These are phyloP conservation scores for Dothistroma septosporum DNA, from an alignment of 2,329 filamentous ascomycete species.

Conservation along the genomic window DNA sequence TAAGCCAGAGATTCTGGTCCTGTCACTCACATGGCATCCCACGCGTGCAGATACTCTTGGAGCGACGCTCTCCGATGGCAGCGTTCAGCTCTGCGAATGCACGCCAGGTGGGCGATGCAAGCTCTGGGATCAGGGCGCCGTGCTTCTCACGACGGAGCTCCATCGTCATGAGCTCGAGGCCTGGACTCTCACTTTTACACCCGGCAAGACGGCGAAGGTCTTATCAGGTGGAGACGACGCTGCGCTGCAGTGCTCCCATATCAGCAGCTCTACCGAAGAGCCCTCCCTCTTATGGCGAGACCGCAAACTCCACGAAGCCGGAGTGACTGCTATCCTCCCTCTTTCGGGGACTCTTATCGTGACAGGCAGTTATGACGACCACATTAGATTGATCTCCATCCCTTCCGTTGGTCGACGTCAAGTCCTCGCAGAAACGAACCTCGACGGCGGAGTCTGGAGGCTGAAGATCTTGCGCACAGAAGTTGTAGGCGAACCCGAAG, in stretches of 20 bases:
- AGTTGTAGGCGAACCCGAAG: neutral
- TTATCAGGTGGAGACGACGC: constrained; percentile 77
- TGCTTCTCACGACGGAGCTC: constrained; percentile 23
- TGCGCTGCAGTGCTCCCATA: constrained; percentile 45
- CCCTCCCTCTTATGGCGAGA: constrained; percentile 41
- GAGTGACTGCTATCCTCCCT: constrained; percentile 82
- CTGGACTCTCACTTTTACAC: constrained; percentile 64
- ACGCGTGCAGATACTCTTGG: constrained; percentile 53
- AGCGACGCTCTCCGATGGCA: constrained; percentile 66
- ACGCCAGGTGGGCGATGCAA: neutral
- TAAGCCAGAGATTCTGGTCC: constrained; percentile 58
- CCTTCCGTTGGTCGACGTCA: constrained; percentile 40
- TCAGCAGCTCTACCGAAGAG: constrained; percentile 1
- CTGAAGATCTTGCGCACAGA: constrained; percentile 56
- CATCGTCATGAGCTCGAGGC: constrained; percentile 59
- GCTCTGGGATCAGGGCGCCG: constrained; percentile 39
- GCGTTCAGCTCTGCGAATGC: constrained; percentile 44
- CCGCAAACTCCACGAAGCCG: constrained; percentile 66
- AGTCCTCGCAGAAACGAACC: constrained; percentile 59
- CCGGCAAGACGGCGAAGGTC: constrained; percentile 26
- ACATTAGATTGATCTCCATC: constrained; percentile 62
- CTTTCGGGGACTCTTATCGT: constrained; percentile 61
- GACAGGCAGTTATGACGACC: constrained; percentile 90
- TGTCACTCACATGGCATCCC: constrained; percentile 73
- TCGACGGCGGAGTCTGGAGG: constrained; percentile 84